Base-by-base conservation (phyloP, 169 alveolate species). In the Toxoplasma gondii region DNA sequence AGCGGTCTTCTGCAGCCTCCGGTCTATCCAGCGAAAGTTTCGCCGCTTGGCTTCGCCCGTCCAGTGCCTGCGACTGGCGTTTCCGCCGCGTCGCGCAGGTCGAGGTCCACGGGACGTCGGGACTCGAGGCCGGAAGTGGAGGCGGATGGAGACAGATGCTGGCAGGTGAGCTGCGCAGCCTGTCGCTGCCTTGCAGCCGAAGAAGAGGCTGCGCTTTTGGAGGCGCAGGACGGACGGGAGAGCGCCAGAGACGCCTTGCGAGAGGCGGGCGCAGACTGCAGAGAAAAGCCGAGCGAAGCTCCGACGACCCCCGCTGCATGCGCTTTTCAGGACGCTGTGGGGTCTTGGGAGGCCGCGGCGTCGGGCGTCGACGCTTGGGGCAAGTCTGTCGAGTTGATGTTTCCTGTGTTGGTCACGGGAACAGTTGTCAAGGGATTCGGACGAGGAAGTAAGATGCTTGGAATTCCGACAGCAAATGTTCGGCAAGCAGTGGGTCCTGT, bases 391-490 rank as follows among this genome's bases (percentile, higher is more conserved):
- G 74, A 12, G 24, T 31, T 64, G n/a, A 31, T 31, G n/a, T 10
- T 31, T 41, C 86, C 86, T n/a, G n/a, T 78, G 34, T 17, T 82
- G n/a, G 53, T 82, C 64, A 39, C 69, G 7, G 95, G 95, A 27
- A 31, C 1, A 0, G 95, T 92, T 5, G 92, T 92, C 36, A 58
- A 87, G 54, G 95, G 95, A 41, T 92, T 92, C 88, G 92, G 92
- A 22, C 12, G 95, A 36, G 95, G 95, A 22, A 83, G 92, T 80
- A 80, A 88, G 12, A 34, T 83, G 87, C 88, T 92, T 41, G 95
- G 95, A 12, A 83, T 81, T 58, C 95, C 95, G 34, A 92, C 95
- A 17, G 95, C 95, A 9, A 92, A 92, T 64, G 92, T 92, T n/a
- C 38, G 36, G 80, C 41, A 29, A 39, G 81, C 64, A 45, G 38